phyloP scores from a whole-genome alignment of 1,284 basidiomycete genomes.

The Ganoderma resinaceum region DNA sequence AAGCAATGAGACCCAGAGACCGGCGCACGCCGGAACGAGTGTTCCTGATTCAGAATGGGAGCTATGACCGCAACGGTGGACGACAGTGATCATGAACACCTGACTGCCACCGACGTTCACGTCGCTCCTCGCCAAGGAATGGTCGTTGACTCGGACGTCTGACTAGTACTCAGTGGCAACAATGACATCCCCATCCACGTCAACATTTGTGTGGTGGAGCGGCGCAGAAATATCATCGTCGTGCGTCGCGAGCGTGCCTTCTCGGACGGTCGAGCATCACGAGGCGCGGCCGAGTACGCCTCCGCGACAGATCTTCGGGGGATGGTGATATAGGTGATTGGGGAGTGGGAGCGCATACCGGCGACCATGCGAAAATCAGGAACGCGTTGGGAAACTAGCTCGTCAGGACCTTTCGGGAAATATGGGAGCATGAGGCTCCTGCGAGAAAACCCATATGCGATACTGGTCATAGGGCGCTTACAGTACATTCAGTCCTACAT shows the following conservation, averaged over 20 bases:
- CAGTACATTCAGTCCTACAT: slow-evolving; percentile 4
- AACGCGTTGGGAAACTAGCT: not conserved
- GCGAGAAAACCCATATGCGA: not conserved
- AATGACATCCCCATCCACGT: too few species aligned
- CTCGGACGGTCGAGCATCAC: not conserved
- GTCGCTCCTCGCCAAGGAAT: not conserved
- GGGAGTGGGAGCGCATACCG: slow-evolving; percentile 11
- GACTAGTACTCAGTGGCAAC: not conserved
- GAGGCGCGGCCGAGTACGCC: not conserved
- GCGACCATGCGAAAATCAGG: slow-evolving; percentile 23
- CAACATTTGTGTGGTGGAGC: not conserved
- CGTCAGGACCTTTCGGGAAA: not conserved
- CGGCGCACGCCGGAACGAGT: not conserved
- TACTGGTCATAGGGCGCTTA: not conserved
- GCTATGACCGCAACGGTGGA: not conserved
- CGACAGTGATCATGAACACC: not conserved
- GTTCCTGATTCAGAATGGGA: not conserved
- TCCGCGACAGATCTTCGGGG: slow-evolving; percentile 5
- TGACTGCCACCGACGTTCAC: not conserved
- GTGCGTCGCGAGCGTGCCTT: not conserved
- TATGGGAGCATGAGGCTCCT: not conserved
- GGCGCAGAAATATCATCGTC: not conserved
- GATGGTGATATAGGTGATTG: not conserved
- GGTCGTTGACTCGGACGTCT: not conserved
- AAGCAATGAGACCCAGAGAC: not conserved